A percentile compares a stretch with the other conserved stretches of the same genome.
phyloP scores from a whole-genome alignment of 106 monocot genomes.

The Dendrobium catenatum region DNA sequence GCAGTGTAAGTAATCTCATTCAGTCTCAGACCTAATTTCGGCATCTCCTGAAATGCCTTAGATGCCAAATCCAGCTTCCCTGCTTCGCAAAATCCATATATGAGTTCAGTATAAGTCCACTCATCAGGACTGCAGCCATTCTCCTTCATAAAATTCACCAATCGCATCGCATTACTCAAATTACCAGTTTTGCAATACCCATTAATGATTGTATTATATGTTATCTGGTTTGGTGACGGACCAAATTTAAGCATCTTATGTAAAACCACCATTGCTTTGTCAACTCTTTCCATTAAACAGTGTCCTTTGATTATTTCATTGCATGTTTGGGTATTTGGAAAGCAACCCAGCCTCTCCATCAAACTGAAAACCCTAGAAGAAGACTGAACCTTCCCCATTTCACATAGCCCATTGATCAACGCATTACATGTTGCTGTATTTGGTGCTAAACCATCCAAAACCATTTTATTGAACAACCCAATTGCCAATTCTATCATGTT shows the following conservation, averaged over 20 bases:
- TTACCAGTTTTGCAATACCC: conserved; percentile 65
- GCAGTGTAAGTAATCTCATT: conserved; percentile 65
- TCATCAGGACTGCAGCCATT: conserved; percentile 53
- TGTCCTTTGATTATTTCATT: conserved; percentile 77
- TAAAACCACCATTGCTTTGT: conserved; percentile 69
- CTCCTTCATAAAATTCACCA: conserved; percentile 72
- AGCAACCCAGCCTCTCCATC: conserved; percentile 40
- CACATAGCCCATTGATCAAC: conserved; percentile 73
- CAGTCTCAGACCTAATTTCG: conserved; percentile 34
- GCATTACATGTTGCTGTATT: conserved; percentile 73
- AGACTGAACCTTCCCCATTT: conserved; percentile 23
- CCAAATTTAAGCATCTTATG: conserved; percentile 52
- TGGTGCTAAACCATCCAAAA: conserved; percentile 36
- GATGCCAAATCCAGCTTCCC: conserved; percentile 56
- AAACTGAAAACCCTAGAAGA: conserved; percentile 44
- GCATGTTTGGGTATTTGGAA: conserved; percentile 44
- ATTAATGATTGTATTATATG: conserved; percentile 72
- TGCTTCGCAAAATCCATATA: conserved; percentile 58
- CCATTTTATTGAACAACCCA: conserved; percentile 68
- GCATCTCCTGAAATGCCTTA: conserved; percentile 51
- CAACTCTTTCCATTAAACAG: conserved; percentile 31
- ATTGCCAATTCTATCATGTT: conserved; percentile 37
- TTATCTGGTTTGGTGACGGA: conserved; percentile 51
- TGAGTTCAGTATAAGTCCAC: conserved; percentile 71
- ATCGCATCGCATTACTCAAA: conserved; percentile 49